phyloP scores from a whole-genome alignment of 2,329 filamentous ascomycete genomes.

The Trichophyton benhamiae region DNA sequence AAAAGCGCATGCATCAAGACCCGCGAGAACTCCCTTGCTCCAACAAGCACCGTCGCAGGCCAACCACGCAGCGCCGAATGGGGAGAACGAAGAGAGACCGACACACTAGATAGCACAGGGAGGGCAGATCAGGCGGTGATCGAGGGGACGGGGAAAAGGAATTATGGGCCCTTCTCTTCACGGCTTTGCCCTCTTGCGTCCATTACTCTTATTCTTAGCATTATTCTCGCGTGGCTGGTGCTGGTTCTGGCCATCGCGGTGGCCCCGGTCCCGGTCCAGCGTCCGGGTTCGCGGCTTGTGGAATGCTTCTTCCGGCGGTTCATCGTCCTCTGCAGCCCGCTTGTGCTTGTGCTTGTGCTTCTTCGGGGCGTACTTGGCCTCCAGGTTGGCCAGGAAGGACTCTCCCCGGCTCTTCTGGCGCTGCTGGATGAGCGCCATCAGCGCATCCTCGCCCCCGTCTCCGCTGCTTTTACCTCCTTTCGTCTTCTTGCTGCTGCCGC shows the following conservation, averaged over 20 bases:
- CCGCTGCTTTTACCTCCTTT: slow-evolving; percentile 38
- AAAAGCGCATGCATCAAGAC: background rate
- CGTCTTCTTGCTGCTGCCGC: slow-evolving; percentile 21
- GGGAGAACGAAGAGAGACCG: too few species aligned
- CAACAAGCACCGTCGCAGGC: background rate
- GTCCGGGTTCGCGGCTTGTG: slow-evolving; percentile 11
- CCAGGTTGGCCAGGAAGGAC: slow-evolving; percentile 59
- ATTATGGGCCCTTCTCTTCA: background rate
- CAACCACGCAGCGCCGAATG: background rate
- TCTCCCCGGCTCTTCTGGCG: slow-evolving; percentile 52
- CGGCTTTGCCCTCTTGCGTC: background rate
- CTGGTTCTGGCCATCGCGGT: background rate
- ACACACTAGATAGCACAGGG: background rate
- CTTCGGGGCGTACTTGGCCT: slow-evolving; percentile 56
- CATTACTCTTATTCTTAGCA: background rate
- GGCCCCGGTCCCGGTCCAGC: background rate
- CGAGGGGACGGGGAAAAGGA: background rate
- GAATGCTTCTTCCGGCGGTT: slow-evolving; percentile 54
- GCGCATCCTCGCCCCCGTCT: slow-evolving; percentile 23
- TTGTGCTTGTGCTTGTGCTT: slow-evolving; percentile 32
- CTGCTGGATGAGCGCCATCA: slow-evolving; percentile 64
- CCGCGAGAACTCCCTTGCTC: background rate
- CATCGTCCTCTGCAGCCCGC: slow-evolving; percentile 33
- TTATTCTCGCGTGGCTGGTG: background rate
- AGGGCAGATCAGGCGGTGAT: background rate